These are phyloP conservation scores for Ceriops decandra DNA, from an alignment of 345 rosid genomes.

Conservation along the genomic window DNA sequence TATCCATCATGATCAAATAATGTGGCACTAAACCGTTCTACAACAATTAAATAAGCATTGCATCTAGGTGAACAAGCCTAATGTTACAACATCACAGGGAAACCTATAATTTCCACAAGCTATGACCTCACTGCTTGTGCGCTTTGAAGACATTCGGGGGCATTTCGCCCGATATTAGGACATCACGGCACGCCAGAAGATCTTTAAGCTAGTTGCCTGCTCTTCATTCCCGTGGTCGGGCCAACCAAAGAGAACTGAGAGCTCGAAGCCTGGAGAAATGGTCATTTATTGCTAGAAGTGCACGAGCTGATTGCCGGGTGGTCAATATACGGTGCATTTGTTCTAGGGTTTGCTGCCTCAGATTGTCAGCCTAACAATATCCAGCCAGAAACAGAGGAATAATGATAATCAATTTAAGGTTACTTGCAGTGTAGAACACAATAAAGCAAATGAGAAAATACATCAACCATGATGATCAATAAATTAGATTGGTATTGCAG, in stretches of 20 bases:
- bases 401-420: not conserved
- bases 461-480: no score
- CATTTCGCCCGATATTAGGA: not conserved
- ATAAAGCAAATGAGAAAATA: not conserved
- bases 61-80: slow-evolving; percentile 21
- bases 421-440: not conserved
- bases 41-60: slow-evolving; percentile 20
- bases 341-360: slow-evolving; percentile 62
- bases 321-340: slow-evolving; percentile 59
- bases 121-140: slow-evolving; percentile 1
- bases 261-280: slow-evolving; percentile 87
- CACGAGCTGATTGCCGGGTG: slow-evolving; percentile 79
- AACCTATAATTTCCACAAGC: slow-evolving; percentile 23
- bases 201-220: not conserved
- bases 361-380: slow-evolving; percentile 28
- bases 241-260: slow-evolving; percentile 84
- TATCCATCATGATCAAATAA: slow-evolving; percentile 20
- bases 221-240: slow-evolving; percentile 49
- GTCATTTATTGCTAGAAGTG: slow-evolving; percentile 66
- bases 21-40: slow-evolving; percentile 12
- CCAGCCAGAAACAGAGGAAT: not conserved
- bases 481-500: no score
- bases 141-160: not conserved
- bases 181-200: not conserved
- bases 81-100: slow-evolving; percentile 13